Percentiles rank a stretch among this genome's conserved stretches.
phyloP scores from a whole-genome alignment of 2,329 filamentous ascomycete species.

The Aurifilum marmelostoma region DNA sequence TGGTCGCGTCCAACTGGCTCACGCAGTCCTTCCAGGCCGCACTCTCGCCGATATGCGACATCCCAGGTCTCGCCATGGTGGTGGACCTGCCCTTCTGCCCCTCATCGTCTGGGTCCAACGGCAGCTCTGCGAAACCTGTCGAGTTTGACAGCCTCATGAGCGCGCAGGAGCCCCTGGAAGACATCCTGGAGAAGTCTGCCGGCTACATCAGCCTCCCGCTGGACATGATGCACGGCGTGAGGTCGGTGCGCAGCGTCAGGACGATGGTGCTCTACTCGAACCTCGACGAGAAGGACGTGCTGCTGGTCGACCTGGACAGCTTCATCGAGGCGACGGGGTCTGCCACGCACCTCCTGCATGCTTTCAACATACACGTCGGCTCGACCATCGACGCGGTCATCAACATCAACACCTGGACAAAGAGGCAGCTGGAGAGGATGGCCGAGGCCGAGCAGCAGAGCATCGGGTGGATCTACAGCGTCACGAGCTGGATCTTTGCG shows the following conservation, averaged over 20 bases:
- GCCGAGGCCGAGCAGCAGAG: constrained; percentile 43
- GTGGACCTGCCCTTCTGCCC: constrained; percentile 68
- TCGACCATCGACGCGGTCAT: constrained; percentile 75
- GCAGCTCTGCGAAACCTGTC: constrained; percentile 41
- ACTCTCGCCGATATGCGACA: constrained; percentile 69
- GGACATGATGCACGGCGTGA: constrained; percentile 79
- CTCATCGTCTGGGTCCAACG: constrained; percentile 28
- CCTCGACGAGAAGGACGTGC: constrained; percentile 68
- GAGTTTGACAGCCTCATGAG: constrained; percentile 78
- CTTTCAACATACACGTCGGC: constrained; percentile 77
- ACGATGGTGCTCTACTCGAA: constrained; percentile 72
- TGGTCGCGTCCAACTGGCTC: constrained; percentile 64
- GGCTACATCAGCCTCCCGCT: constrained; percentile 70
- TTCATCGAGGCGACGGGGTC: constrained; percentile 72
- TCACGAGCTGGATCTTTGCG: constrained; percentile 53
- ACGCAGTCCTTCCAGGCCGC: constrained; percentile 63
- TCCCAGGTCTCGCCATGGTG: constrained; percentile 67
- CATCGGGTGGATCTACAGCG: constrained; percentile 42
- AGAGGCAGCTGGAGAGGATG: constrained; percentile 68
- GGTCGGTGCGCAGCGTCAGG: constrained; percentile 73
- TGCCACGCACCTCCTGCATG: constrained; percentile 68
- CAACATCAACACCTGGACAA: constrained; percentile 75
- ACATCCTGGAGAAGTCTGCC: constrained; percentile 69
- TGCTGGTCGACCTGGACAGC: constrained; percentile 74
- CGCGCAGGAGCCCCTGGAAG: constrained; percentile 76